Percentiles rank a stretch among this genome's conserved stretches.
These are phyloP conservation scores for Stropharia rugosoannulata DNA, from an alignment of 768 basidiomycete genomes.

Conservation along the genomic window DNA sequence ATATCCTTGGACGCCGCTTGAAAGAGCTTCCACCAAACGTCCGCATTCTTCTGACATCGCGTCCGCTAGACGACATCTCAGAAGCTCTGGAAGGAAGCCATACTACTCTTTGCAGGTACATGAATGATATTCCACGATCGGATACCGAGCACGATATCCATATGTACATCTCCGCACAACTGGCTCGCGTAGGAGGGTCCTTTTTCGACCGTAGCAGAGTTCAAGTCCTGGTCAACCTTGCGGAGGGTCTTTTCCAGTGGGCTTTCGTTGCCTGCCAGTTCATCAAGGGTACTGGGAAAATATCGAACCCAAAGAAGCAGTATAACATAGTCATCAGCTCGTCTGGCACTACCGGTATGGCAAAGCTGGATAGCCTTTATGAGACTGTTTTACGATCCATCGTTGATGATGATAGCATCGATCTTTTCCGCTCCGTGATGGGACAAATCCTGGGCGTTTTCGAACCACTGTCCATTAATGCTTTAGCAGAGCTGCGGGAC, in stretches of 20 bases:
- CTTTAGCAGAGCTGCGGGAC: neutral
- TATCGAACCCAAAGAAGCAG: neutral
- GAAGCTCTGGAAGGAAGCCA: neutral
- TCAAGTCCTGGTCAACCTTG: neutral
- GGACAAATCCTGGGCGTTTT: slow-evolving; percentile 4
- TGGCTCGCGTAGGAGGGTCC: neutral
- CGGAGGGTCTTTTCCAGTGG: slow-evolving; percentile 7
- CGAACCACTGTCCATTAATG: slow-evolving; percentile 4
- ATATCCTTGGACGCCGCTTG: slow-evolving; percentile 15
- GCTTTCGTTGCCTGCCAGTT: slow-evolving; percentile 4
- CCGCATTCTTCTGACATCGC: slow-evolving; percentile 31
- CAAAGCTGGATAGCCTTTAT: neutral
- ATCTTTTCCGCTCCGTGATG: slow-evolving; percentile 10
- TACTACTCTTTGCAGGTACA: neutral
- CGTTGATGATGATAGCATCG: neutral
- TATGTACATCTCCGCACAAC: neutral
- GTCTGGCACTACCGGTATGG: neutral
- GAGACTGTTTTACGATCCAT: neutral
- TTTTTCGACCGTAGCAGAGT: neutral
- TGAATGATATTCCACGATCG: neutral
- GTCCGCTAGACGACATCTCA: slow-evolving; percentile 25
- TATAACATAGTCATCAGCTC: neutral
- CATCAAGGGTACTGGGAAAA: neutral
- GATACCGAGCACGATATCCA: neutral
- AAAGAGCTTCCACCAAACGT: slow-evolving; percentile 23